Evolutionary conservation across 306 rosid species (phyloP), one percentile per base, ranked within the genome.

Genomic region (Pyrus communis): DNA sequence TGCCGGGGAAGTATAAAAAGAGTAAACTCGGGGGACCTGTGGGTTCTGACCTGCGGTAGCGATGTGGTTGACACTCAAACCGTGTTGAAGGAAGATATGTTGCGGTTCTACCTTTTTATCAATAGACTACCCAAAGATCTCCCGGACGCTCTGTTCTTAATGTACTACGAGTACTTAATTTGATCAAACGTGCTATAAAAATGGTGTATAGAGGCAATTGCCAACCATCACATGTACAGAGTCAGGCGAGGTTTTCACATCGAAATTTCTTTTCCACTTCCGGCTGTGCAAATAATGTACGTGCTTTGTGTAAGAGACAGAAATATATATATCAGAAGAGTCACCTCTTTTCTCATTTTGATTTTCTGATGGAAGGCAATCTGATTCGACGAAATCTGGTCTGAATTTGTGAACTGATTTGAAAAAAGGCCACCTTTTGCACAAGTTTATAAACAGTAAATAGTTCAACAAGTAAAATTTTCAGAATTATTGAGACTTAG

Each of bases 1-100:
- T 92, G 97, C 86, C 81, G 97, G 38, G 89, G 93, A 78, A 90
- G 89, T 83, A 35, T 90, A 66, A 83, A 81, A 87, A 88, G 91
- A 82, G 89, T 92, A 42, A 64, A 84, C 18, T 88, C 93, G 0
- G 88, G 84, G 65, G 93, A 92, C 79, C 81, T 92, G 81, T 92
- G 96, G 97, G 91, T 90, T 74, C 87, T 90, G 49, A 86, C 90
- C 22, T 82, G 89, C 13, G 65, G 80, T 10, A 77, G 60, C 9
- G 96, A 92, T 18, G 89, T 79, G 61, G 82, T 87, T 68, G 93
- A 92, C 80, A 78, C 88, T 5, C 81, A 81, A 84, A 86, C 89
- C 8, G 84, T 88, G 19, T 19, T 78, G 60, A 86, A 77, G 78
- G 97, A 92, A 73, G 92, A 92, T 70, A 74, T 85, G 62, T 57